Percentiles rank a stretch among this genome's conserved stretches.
Conservation (phyloP, 1,284 basidiomycete species). For the Mycena citricolor region DNA sequence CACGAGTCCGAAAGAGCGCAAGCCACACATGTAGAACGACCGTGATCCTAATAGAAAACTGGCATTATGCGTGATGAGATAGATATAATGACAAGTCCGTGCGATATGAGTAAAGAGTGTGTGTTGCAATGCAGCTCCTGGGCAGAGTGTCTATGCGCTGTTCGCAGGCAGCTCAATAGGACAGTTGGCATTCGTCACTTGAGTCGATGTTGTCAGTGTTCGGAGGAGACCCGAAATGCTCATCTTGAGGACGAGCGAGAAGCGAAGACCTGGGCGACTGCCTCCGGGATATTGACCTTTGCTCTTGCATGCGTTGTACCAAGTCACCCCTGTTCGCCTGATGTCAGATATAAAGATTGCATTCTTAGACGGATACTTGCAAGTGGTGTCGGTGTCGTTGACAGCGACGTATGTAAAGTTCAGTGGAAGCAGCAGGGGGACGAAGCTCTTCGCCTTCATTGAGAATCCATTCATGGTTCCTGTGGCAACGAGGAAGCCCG, state of each 20-base stretch:
- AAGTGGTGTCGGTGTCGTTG: slow-evolving; percentile 82
- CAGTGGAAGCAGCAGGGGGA: slow-evolving; percentile 66
- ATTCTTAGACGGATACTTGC: slow-evolving; percentile 42
- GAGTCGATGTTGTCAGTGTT: slow-evolving; percentile 50
- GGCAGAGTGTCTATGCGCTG: slow-evolving; percentile 37
- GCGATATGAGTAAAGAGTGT: too few relatives aligned
- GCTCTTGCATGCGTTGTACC: slow-evolving; percentile 81
- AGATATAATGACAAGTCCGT: too few relatives aligned
- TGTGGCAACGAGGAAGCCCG: slow-evolving; percentile 59
- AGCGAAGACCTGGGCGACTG: slow-evolving; percentile 64
- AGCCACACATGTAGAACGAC: too few relatives aligned
- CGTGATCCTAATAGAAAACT: too few relatives aligned
- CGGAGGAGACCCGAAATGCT: slow-evolving; percentile 68
- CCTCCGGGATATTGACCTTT: slow-evolving; percentile 47
- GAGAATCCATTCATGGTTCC: slow-evolving; percentile 60
- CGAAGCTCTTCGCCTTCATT: slow-evolving; percentile 63
- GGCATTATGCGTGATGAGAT: too few relatives aligned
- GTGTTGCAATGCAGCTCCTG: background rate
- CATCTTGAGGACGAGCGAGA: slow-evolving; percentile 69
- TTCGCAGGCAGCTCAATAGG: slow-evolving; percentile 71
- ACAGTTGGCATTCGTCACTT: slow-evolving; percentile 66
- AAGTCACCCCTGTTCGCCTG: slow-evolving; percentile 61
- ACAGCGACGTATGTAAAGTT: slow-evolving; percentile 79
- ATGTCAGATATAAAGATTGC: background rate
- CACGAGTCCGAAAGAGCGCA: too few relatives aligned